Conservation (phyloP, 1,284 basidiomycete genomes). For the Papiliotrema flavescens region DNA sequence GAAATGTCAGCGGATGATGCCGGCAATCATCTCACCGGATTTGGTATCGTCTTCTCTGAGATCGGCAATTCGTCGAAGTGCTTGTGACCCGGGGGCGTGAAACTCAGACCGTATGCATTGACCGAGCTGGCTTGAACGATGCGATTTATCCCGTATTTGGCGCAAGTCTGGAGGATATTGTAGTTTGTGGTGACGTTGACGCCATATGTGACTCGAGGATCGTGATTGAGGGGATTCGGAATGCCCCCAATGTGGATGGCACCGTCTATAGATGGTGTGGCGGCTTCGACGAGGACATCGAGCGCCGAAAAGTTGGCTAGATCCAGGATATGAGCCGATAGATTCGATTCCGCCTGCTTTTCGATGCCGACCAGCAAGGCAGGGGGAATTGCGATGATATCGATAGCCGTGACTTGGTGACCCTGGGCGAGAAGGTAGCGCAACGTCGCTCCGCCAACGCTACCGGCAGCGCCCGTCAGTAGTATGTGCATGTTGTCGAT, state of each 20-base stretch:
- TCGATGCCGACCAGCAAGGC: conserved; percentile 5
- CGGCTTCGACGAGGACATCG: conserved; percentile 24
- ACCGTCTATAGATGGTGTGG: conserved; percentile 16
- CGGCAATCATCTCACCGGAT: conserved; percentile 22
- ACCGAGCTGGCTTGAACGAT: conserved; percentile 46
- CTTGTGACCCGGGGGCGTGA: conserved; percentile 21
- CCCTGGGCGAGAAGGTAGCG: conserved; percentile 24
- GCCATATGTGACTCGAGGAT: conserved; percentile 37
- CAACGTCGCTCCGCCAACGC: conserved; percentile 25
- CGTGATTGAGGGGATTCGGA: conserved; percentile 29
- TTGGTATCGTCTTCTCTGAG: conserved; percentile 26
- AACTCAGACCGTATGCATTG: conserved; percentile 38
- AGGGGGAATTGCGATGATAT: conserved; percentile 25
- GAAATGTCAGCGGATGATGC: conserved; percentile 6
- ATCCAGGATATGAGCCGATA: conserved; percentile 20
- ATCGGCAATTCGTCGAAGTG: conserved; percentile 33
- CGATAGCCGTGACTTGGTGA: conserved; percentile 36
- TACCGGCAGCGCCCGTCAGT: conserved; percentile 44
- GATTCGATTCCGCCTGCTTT: background rate
- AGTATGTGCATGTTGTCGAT: conserved; percentile 38
- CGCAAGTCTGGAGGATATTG: conserved; percentile 42
- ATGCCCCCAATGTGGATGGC: conserved; percentile 47
- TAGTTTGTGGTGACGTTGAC: conserved; percentile 39
- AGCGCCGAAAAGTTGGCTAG: conserved; percentile 23
- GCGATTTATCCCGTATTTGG: conserved; percentile 33